A percentile compares a stretch with the other conserved stretches of the same genome.
Evolutionary conservation across 2,329 filamentous ascomycete genomes (phyloP).

Genomic region (Chaetothyriales sp.): DNA sequence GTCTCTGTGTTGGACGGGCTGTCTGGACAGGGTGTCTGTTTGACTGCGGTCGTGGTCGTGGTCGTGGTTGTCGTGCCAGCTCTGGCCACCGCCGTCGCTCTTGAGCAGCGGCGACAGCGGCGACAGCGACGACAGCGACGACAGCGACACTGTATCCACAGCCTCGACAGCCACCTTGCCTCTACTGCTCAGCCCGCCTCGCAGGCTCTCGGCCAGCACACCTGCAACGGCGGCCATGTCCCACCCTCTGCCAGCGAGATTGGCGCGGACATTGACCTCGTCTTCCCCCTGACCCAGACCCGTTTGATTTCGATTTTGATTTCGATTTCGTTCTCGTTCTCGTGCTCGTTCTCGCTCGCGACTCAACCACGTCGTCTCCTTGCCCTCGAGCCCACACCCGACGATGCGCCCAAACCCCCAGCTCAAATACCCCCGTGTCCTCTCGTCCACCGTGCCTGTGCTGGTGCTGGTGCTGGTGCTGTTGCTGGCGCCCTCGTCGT

Average conservation of each 20-base stretch:
- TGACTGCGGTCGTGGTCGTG: background rate
- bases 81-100: background rate
- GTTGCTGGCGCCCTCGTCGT: background rate
- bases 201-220: constrained; percentile 21
- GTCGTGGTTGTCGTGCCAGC: background rate
- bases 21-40: background rate
- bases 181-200: constrained; percentile 13
- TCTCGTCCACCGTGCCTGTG: constrained; percentile 3
- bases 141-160: constrained; percentile 11
- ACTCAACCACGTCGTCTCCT: constrained; percentile 59
- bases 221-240: constrained; percentile 23
- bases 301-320: constrained; percentile 27
- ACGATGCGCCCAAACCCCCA: constrained; percentile 60
- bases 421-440: constrained; percentile 21
- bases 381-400: constrained; percentile 75
- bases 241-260: constrained; percentile 20
- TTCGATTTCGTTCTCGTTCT: constrained; percentile 1
- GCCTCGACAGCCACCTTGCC: constrained; percentile 18
- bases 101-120: background rate
- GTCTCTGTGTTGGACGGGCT: no score
- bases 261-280: no score
- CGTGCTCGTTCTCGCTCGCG: constrained; percentile 29
- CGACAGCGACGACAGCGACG: constrained; percentile 20
- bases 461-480: background rate
- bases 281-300: no score